Base-by-base conservation (phyloP, 1,284 basidiomycete genomes). In the Marasmius oreades region DNA sequence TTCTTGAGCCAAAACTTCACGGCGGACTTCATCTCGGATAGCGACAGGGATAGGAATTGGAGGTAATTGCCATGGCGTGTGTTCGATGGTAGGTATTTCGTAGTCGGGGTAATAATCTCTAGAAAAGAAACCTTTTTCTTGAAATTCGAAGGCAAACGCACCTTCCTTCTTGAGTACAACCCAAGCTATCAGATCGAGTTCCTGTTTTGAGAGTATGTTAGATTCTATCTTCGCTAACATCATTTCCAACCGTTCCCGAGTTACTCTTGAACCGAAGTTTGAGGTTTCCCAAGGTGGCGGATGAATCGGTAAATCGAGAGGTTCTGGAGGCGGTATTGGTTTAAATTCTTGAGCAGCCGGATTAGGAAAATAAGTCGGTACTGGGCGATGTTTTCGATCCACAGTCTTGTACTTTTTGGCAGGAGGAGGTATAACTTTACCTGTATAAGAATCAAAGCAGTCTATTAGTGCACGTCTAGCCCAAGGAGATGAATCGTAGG, bases 291-390 rank as follows among this genome's bases (percentile, higher is more conserved):
- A 58, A 11, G 56, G 20, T 18, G 58, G 54, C 6, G 62, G 66
- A 31, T 61, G n/a, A 6, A 64, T 62, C 3, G 68, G 64, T 1
- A 72, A 54, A 1, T 55, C 33, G 3, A 58, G 50, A 0, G 59
- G 52, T 1, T 18, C 5, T 0, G 59, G 60, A 16, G 61, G 33
- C 1, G 53, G 51, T 8, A 70, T 64, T 0, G 64, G 63, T 33
- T 61, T 61, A 51, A 69, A 71, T 6, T 56, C 42, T 31, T 67
- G 64, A 1, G 62, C 66, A 0, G 53, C 51, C 0, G 65, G 61
- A 16, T 69, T 61, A 18, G 69, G 69, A 63, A n/a, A 69, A 69
- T 67, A 64, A 1, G 65, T 69, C 0, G 67, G 65, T 0, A 72
- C 69, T 0, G 70, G 70, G 3, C 64, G 57, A 2, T 71, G 68